Conservation (phyloP, 2,329 filamentous ascomycete genomes). For the Alternaria sp. region DNA sequence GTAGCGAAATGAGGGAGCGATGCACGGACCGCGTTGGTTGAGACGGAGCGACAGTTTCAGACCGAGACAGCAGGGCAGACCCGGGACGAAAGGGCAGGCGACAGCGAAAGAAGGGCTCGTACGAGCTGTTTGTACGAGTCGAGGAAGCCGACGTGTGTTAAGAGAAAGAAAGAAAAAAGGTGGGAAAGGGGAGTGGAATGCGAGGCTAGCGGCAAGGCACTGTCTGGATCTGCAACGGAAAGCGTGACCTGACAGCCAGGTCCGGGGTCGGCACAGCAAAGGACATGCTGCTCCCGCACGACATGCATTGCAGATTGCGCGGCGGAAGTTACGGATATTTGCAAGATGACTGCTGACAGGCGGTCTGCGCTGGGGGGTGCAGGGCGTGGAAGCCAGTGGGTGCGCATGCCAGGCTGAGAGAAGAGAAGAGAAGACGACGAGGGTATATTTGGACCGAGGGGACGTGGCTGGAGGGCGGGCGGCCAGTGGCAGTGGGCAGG, state of each 20-base stretch:
- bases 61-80: conserved; percentile 31
- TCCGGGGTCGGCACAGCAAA: conserved; percentile 23
- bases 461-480: conserved; percentile 33
- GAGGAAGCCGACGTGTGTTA: conserved; percentile 10
- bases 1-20: conserved; percentile 41
- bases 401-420: background rate
- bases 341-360: conserved; percentile 18
- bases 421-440: background rate
- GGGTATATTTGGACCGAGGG: conserved; percentile 34
- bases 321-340: conserved; percentile 26
- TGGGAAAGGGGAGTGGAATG: conserved; percentile 15
- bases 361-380: conserved; percentile 8
- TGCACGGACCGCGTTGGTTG: conserved; percentile 35
- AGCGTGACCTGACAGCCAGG: conserved; percentile 14
- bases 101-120: conserved; percentile 17
- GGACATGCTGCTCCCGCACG: conserved; percentile 19
- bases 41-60: conserved; percentile 43
- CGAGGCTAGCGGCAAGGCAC: conserved; percentile 2
- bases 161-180: background rate
- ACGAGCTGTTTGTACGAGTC: conserved; percentile 10
- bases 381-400: too few species aligned
- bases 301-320: conserved; percentile 33
- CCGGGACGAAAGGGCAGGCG: conserved; percentile 34
- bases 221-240: conserved; percentile 11
- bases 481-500: conserved; percentile 25